These are phyloP conservation scores for Pythium graminicola DNA, from an alignment of 352 stramenopile genomes.

Conservation along the genomic window DNA sequence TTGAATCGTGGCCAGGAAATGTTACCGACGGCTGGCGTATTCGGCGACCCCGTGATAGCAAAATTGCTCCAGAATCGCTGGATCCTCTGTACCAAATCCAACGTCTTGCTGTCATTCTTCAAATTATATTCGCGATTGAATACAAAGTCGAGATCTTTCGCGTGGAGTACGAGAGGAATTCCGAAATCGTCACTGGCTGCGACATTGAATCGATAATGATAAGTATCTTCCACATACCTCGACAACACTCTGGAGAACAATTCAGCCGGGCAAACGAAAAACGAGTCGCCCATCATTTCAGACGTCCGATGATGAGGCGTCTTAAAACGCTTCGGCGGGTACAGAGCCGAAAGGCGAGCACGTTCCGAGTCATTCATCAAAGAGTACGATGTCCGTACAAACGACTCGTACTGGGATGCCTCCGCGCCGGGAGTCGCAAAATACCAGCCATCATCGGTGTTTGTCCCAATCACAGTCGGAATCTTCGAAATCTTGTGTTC, in stretches of 20 bases:
- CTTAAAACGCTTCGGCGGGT: background rate
- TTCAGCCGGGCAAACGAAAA: constrained; percentile 13
- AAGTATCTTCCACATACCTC: background rate
- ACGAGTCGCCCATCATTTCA: constrained; percentile 5
- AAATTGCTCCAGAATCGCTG: background rate
- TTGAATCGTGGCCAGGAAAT: background rate
- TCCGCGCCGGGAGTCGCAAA: background rate
- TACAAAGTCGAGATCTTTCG: constrained; percentile 8
- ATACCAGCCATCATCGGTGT: constrained; percentile 12
- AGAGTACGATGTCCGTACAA: background rate
- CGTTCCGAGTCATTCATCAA: background rate
- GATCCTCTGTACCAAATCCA: background rate
- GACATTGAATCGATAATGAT: constrained; percentile 19
- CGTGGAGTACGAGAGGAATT: constrained; percentile 4
- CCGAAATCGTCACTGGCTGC: too few species aligned
- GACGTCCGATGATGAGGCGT: background rate
- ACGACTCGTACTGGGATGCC: background rate
- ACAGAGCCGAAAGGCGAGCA: background rate
- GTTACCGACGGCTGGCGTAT: background rate
- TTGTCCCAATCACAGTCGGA: constrained; percentile 16
- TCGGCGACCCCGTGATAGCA: background rate
- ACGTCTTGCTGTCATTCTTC: background rate
- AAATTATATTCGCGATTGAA: background rate
- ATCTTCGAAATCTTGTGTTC: constrained; percentile 8
- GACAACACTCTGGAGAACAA: background rate